A percentile compares a stretch with the other conserved stretches of the same genome.
Evolutionary conservation across 2,329 filamentous ascomycete genomes (phyloP).

Genomic region (Epichloe hybrida): DNA sequence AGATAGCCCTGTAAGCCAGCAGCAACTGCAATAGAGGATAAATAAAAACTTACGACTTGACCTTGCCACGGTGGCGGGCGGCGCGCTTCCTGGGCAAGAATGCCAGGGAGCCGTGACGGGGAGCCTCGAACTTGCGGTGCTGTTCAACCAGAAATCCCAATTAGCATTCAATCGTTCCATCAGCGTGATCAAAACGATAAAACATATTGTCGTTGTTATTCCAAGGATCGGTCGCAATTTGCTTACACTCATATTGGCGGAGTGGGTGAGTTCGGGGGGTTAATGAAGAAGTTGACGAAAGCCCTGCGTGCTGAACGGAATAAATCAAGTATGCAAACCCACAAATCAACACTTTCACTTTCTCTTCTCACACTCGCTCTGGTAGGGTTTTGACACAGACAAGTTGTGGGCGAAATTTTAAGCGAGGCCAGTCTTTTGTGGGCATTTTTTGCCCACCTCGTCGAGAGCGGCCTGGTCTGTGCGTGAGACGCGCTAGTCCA

Average conservation of each 20-base stretch:
- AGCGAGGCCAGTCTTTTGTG: constrained; percentile 17
- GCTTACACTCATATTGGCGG: constrained; percentile 30
- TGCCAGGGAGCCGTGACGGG: constrained; percentile 90
- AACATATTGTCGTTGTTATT: not conserved
- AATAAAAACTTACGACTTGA: constrained; percentile 70
- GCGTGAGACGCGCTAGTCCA: constrained; percentile 7
- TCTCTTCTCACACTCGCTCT: not conserved
- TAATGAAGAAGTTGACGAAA: constrained; percentile 19
- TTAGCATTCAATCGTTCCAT: constrained; percentile 1
- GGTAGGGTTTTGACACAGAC: constrained; percentile 9
- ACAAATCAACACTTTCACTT: not conserved
- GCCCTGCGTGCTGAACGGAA: constrained; percentile 16
- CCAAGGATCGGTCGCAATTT: not conserved
- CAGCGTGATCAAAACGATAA: not conserved
- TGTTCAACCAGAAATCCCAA: constrained; percentile 12
- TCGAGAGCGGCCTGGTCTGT: constrained; percentile 10
- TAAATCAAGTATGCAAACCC: constrained; percentile 10
- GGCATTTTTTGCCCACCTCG: not conserved
- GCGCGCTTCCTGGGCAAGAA: constrained; percentile 86
- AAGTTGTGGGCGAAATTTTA: constrained; percentile 27
- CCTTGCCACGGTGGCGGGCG: constrained; percentile 88
- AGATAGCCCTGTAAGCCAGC: not conserved
- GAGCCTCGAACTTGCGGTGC: constrained; percentile 61
- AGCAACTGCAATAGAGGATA: not conserved
- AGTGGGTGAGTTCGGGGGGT: constrained; percentile 25